Evolutionary conservation across 164 flowering plant genomes (phyloP), one percentile per base, ranked within the genome.

Genomic region (Macadamia integrifolia): DNA sequence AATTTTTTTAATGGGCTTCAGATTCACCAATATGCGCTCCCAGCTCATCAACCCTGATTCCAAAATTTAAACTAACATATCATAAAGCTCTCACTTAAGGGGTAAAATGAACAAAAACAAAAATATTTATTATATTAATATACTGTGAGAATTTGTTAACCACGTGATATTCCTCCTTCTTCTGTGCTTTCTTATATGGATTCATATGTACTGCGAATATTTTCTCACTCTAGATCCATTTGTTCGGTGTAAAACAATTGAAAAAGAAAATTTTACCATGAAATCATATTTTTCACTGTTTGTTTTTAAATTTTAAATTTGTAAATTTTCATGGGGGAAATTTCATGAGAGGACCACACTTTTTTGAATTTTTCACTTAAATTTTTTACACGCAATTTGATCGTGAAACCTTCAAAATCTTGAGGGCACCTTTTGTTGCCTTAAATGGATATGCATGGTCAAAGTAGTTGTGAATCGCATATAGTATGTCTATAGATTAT

Each of bases 1-100:
- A 63, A 63, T 29, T 71, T 66, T 23, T 75, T 66, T 74, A 69
- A 80, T 58, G 73, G 74, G 72, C 66, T 70, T 74, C 69, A 65
- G 73, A 67, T 76, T 71, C 42, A 68, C 77, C 70, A 67, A 52
- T 75, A 76, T 74, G 72, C 78, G 15, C 66, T 48, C 75, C 61
- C 72, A 76, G 78, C 66, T 76, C 75, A 76, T 68, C 62, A 44
- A 57, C 58, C 42, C 40, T 57, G 15, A 43, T 63, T 62, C 56
- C 15, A 46, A 62, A 61, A 35, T 35, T 35, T 35, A 35, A 35
- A 18, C 17, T 48, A 40, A 52, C 46, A 70, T 55, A 65, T 60
- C 3, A n/a, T 5, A 64, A 59, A 68, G 9, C n/a, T n/a, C 28
- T 57, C 59, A n/a, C n/a, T 57, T n/a, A n/a, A 57, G 59, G 59